Evolutionary conservation across 2,329 filamentous ascomycete genomes (phyloP).

Genomic region (Microdochium trichocladiopsis): DNA sequence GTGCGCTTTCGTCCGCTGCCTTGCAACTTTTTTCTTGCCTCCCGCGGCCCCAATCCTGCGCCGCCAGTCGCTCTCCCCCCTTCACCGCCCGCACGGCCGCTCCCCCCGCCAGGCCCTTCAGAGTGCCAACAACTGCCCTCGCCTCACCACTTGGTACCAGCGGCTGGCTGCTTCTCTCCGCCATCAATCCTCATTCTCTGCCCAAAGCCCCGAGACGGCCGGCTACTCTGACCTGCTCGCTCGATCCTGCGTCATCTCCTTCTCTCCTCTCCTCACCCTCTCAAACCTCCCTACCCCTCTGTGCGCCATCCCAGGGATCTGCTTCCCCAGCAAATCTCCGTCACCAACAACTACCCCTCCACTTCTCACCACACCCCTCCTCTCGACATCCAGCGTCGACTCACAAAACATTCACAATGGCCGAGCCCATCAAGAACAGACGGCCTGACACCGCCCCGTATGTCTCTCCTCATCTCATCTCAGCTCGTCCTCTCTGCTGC

Average conservation of each 20-base stretch:
- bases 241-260: conserved; percentile 17
- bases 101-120: background rate
- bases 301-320: background rate
- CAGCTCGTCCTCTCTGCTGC: conserved; percentile 8
- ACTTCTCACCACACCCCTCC: conserved; percentile 10
- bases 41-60: background rate
- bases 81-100: background rate
- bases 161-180: background rate
- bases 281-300: background rate
- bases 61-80: too few species aligned
- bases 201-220: background rate
- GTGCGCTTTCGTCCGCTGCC: background rate
- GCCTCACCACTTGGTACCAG: background rate
- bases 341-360: conserved; percentile 11
- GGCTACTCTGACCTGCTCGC: conserved; percentile 3
- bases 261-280: conserved; percentile 4
- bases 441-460: conserved; percentile 54
- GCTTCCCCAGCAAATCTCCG: conserved; percentile 5
- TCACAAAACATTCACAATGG: conserved; percentile 37
- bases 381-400: conserved; percentile 2
- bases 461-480: conserved; percentile 22
- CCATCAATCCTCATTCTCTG: background rate
- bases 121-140: background rate
- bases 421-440: conserved; percentile 59
- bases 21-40: background rate